Conservation (phyloP, 257 asterid genomes). For the Verbena officinalis region DNA sequence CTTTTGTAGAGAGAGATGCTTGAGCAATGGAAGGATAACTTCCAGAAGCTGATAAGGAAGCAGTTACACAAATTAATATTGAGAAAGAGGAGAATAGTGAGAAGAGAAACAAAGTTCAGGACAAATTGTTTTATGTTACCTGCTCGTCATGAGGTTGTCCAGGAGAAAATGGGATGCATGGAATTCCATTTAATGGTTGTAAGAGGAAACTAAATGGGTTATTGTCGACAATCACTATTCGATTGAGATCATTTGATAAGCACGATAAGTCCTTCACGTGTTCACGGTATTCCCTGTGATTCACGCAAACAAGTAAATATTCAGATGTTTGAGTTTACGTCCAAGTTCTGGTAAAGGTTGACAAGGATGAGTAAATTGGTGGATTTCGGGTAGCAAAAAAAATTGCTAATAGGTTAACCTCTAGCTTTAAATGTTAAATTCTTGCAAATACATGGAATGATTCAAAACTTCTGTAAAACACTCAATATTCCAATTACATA, state of each 20-base stretch:
- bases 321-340: no score
- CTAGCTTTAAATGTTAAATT: not conserved
- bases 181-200: slow-evolving; percentile 95
- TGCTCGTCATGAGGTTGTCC: slow-evolving; percentile 78
- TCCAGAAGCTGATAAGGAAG: slow-evolving; percentile 68
- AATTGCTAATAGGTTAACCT: not conserved
- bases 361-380: no score
- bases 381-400: no score
- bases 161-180: slow-evolving; percentile 30
- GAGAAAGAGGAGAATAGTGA: slow-evolving; percentile 10
- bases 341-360: no score
- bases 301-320: slow-evolving; percentile 19
- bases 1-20: slow-evolving; percentile 80
- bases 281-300: slow-evolving; percentile 80
- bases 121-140: slow-evolving; percentile 40
- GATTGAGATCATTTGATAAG: slow-evolving; percentile 69
- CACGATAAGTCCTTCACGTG: slow-evolving; percentile 86
- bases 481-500: not conserved
- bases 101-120: slow-evolving; percentile 1
- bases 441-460: not conserved
- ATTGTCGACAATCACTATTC: slow-evolving; percentile 89
- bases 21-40: slow-evolving; percentile 90
- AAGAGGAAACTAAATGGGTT: slow-evolving; percentile 93
- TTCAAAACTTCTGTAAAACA: not conserved
- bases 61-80: slow-evolving; percentile 20